Conservation (phyloP, 2,329 filamentous ascomycete species). For the Fusarium heterosporum region DNA sequence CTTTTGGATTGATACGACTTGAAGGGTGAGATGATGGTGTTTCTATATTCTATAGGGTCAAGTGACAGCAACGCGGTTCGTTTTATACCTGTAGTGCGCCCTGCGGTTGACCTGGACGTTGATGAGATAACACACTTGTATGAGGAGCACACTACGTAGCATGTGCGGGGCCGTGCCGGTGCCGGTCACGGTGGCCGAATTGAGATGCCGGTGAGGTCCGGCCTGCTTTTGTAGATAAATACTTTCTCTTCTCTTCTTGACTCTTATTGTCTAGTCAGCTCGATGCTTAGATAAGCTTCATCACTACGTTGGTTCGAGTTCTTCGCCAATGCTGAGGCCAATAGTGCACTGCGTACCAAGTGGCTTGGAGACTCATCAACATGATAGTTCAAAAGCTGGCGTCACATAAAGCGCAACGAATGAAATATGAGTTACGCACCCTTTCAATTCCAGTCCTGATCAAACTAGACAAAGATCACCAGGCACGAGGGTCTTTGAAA, state of each 20-base stretch:
- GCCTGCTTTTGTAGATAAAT: background rate
- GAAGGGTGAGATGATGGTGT: background rate
- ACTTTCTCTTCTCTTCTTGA: too few relatives aligned
- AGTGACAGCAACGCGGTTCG: background rate
- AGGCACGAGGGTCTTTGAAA: background rate
- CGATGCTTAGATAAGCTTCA: background rate
- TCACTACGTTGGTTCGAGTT: background rate
- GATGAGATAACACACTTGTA: conserved; percentile 13
- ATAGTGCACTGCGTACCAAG: too few relatives aligned
- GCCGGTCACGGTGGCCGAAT: conserved; percentile 19
- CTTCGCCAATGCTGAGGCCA: too few relatives aligned
- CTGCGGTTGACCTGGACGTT: conserved; percentile 24
- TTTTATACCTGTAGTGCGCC: conserved; percentile 3
- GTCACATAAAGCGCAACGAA: background rate
- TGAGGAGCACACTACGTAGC: background rate
- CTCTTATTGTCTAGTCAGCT: background rate
- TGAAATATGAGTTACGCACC: background rate
- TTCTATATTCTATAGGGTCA: background rate
- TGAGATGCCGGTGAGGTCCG: conserved; percentile 13
- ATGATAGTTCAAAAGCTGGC: background rate
- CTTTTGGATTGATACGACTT: background rate
- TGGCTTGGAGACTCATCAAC: too few relatives aligned
- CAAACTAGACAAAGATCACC: background rate
- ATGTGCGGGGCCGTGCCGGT: conserved; percentile 15
- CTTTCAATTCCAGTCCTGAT: background rate